Evolutionary conservation across 495 filamentous ascomycete genomes (phyloP), one percentile per base, ranked within the genome.

Genomic region (Glarea lozoyensis): DNA sequence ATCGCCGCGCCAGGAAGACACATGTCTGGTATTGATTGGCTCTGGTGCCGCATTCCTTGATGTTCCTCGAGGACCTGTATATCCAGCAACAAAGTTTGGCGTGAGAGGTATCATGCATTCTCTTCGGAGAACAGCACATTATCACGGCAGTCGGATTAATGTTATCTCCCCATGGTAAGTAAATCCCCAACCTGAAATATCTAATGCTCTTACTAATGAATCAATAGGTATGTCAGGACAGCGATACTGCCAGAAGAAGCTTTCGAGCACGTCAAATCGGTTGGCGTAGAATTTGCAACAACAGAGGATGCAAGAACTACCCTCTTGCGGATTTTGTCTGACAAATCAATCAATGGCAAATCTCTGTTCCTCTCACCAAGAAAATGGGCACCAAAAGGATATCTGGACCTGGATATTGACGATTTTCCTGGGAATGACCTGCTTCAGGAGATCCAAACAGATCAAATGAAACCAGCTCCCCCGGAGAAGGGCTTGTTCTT

Each of bases 81-180:
- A 37, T 44, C 41, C 41, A 16, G 37, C 30, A 17, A 44, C 41
- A 11, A 45, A 45, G 21, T 45, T 18, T 12, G 42, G 3, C 12
- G 29, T 38, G 11, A 24, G 42, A 29, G 42, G 42, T n/a, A 36
- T 45, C 3, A 45, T 45, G 42, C 32, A 35, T n/a, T 7, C 33
- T 9, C 9, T 35, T 21, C 2, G 44, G 35, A 22, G 44, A 17
- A 42, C 37, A 6, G 37, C 37, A 23, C 35, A 4, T 10, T 17
- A 36, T 5, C 27, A 40, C 6, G 37, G 44, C 2, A 47, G 2
- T 19, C 15, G 44, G 17, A 25, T 40, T 13, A 40, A 47, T 17
- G 17, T 33, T 17, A 34, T 47, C 22, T 29, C 44, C 2, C 37
- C 44, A 15, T 47, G 23, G 44, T 47, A 29, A 32, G 23, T 42